These are phyloP conservation scores for Arachis stenosperma DNA, from an alignment of 306 rosid genomes.

Conservation along the genomic window DNA sequence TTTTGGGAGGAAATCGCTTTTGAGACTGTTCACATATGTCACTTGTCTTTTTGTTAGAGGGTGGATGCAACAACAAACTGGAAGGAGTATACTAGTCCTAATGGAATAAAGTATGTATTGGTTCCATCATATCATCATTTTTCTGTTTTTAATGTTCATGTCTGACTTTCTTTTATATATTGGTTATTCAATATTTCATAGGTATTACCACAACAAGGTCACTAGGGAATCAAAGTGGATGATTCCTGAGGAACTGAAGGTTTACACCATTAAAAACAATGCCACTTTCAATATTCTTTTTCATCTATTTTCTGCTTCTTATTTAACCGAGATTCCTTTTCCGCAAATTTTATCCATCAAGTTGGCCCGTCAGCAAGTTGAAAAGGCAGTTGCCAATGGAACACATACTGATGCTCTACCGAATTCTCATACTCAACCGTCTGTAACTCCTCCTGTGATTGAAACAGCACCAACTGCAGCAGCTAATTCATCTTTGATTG, in stretches of 20 bases:
- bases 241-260: conserved; percentile 91
- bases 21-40: conserved; percentile 43
- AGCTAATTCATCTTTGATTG: conserved; percentile 51
- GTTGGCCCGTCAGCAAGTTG: conserved; percentile 88
- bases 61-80: conserved; percentile 94
- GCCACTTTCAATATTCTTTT: conserved; percentile 15
- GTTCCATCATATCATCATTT: conserved; percentile 12
- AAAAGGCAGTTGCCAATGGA: conserved; percentile 57
- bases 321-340: conserved; percentile 31
- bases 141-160: conserved; percentile 29
- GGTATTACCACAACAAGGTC: conserved; percentile 86
- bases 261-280: conserved; percentile 40
- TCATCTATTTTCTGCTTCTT: background rate
- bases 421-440: conserved; percentile 51
- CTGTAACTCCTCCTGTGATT: conserved; percentile 49
- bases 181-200: conserved; percentile 45
- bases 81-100: conserved; percentile 90
- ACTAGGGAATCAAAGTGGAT: conserved; percentile 90
- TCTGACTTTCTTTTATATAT: conserved; percentile 26
- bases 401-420: conserved; percentile 40
- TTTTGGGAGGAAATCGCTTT: conserved; percentile 36
- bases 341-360: conserved; percentile 43
- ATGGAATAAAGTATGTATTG: conserved; percentile 80
- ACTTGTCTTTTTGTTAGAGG: conserved; percentile 64
- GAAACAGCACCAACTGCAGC: conserved; percentile 56